Percentiles rank a stretch among this genome's conserved stretches.
phyloP scores from a whole-genome alignment of 257 asterid genomes.

The Cruciata laevipes region DNA sequence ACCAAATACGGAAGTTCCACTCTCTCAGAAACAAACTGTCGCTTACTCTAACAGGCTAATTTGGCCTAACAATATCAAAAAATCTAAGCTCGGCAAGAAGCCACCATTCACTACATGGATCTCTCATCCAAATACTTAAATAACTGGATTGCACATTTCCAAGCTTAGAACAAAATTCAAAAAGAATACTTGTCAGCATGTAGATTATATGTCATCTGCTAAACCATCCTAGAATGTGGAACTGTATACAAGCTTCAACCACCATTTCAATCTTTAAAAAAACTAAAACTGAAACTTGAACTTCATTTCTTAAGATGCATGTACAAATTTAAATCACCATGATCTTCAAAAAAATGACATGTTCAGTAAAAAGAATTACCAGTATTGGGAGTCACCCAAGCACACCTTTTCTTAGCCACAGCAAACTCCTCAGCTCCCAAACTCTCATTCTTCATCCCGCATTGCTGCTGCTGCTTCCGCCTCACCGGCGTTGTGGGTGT shows the following conservation, averaged over 20 bases:
- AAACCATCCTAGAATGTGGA: background rate
- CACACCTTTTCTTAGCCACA: conserved; percentile 68
- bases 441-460: conserved; percentile 30
- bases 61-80: background rate
- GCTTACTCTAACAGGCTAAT: background rate
- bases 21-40: background rate
- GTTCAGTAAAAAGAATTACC: conserved; percentile 35
- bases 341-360: background rate
- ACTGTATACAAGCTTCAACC: background rate
- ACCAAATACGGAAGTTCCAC: no score
- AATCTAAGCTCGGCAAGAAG: background rate
- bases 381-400: conserved; percentile 90
- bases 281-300: background rate
- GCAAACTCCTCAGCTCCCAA: conserved; percentile 34
- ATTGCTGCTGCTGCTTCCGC: conserved; percentile 51
- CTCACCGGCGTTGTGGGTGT: conserved; percentile 22
- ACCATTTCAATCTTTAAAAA: background rate
- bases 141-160: background rate
- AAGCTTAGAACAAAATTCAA: background rate
- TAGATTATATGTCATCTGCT: background rate
- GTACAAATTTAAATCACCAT: background rate
- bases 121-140: background rate
- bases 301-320: background rate
- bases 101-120: background rate
- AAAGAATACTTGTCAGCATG: background rate